Conservation (phyloP, 306 rosid species). For the Pterocarpus macrocarpus region DNA sequence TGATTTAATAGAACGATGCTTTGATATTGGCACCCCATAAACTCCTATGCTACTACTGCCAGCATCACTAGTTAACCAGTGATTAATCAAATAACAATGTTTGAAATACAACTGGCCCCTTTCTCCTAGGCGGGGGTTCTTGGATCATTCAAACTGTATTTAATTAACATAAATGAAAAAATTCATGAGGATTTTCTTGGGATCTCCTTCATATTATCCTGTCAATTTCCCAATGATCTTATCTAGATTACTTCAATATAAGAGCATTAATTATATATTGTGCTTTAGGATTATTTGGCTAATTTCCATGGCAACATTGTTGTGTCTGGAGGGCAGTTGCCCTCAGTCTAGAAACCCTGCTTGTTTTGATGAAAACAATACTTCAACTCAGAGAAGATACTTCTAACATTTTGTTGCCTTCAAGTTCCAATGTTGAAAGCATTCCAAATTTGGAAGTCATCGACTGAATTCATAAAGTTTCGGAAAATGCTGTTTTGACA, state of each 20-base stretch:
- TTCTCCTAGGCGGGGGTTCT: constrained; percentile 40
- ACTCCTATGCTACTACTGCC: not conserved
- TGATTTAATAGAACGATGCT: not conserved
- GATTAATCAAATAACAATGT: too few species aligned
- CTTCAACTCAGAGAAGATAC: constrained; percentile 20
- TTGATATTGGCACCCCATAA: too few species aligned
- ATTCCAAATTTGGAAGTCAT: constrained; percentile 18
- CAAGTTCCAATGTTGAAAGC: not conserved
- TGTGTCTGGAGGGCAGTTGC: too few species aligned
- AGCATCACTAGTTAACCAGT: constrained; percentile 21
- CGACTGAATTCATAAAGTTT: constrained; percentile 1
- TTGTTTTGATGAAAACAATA: constrained; percentile 18
- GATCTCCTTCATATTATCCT: constrained; percentile 43
- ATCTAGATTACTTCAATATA: constrained; percentile 33
- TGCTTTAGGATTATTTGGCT: too few species aligned
- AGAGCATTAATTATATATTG: too few species aligned
- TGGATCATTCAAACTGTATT: constrained; percentile 46
- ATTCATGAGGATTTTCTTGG: constrained; percentile 36
- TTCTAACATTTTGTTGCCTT: constrained; percentile 16
- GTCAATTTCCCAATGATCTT: constrained; percentile 30
- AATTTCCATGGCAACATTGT: too few species aligned
- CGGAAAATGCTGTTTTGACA: constrained; percentile 38
- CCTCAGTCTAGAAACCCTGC: not conserved
- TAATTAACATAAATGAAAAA: not conserved
- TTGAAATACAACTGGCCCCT: constrained; percentile 1